These are phyloP conservation scores for Neocallimastix lanati DNA, from an alignment of 192 early-diverging fungal species.

Conservation along the genomic window DNA sequence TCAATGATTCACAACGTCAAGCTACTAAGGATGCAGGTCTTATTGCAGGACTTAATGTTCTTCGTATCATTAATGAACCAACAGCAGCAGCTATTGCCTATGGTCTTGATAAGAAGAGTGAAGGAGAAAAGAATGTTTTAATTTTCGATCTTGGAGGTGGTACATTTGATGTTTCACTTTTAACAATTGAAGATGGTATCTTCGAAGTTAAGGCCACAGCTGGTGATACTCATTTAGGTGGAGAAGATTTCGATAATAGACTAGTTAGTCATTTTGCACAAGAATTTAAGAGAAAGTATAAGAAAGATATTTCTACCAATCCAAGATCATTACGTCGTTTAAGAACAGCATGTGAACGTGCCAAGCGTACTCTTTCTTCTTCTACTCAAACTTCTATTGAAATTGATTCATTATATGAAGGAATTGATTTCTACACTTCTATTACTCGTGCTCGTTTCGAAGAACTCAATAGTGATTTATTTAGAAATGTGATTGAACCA, in stretches of 20 bases:
- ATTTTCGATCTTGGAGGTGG: conserved; percentile 74
- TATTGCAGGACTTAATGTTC: conserved; percentile 67
- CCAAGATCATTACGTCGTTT: conserved; percentile 53
- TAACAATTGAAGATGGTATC: conserved; percentile 54
- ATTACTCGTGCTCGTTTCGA: conserved; percentile 67
- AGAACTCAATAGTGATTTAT: conserved; percentile 42
- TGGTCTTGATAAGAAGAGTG: conserved; percentile 60
- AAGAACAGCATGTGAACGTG: conserved; percentile 53
- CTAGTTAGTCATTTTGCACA: conserved; percentile 29
- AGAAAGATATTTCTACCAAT: conserved; percentile 53
- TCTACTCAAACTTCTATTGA: conserved; percentile 47
- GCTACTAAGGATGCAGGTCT: conserved; percentile 79
- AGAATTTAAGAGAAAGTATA: conserved; percentile 47
- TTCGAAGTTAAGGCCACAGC: conserved; percentile 63
- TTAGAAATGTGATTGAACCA: conserved; percentile 51
- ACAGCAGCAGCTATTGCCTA: conserved; percentile 76
- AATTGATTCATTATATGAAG: conserved; percentile 57
- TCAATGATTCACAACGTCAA: conserved; percentile 81
- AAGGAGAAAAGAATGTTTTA: conserved; percentile 47
- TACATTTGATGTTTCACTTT: conserved; percentile 72
- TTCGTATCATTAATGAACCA: conserved; percentile 82
- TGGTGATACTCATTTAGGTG: conserved; percentile 70
- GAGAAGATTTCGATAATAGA: conserved; percentile 59
- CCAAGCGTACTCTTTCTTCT: conserved; percentile 59
- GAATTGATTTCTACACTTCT: conserved; percentile 51